Evolutionary conservation across 306 rosid species (phyloP).

Genomic region (Abrus precatorius): DNA sequence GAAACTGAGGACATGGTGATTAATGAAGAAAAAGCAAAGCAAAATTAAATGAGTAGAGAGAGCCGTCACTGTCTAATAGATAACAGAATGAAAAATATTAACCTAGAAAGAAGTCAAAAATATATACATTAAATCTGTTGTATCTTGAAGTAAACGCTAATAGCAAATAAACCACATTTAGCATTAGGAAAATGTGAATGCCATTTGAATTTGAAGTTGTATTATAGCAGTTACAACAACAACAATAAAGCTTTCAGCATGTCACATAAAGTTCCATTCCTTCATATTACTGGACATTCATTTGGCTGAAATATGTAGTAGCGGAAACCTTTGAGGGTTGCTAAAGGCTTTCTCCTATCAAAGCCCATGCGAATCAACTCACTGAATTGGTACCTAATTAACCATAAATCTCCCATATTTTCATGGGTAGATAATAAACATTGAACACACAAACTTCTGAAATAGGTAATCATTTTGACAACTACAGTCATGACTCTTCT

Average conservation of each 20-base stretch:
- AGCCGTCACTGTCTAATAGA: too few species aligned
- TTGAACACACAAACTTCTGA: not conserved
- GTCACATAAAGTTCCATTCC: not conserved
- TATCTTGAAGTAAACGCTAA: not conserved
- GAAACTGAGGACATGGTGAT: too few species aligned
- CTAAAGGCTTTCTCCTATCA: not conserved
- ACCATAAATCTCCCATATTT: not conserved
- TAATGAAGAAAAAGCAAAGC: too few species aligned
- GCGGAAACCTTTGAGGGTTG: slow-evolving; percentile 30
- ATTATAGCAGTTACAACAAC: not conserved
- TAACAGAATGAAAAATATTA: too few species aligned
- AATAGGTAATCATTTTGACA: not conserved
- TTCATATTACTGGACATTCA: not conserved
- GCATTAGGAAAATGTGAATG: too few species aligned
- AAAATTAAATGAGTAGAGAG: too few species aligned
- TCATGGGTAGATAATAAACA: not conserved
- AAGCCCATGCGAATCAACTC: not conserved
- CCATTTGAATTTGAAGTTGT: too few species aligned
- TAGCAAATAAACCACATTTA: too few species aligned
- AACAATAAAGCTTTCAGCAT: not conserved
- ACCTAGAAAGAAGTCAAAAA: too few species aligned
- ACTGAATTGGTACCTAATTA: not conserved
- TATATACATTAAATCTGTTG: not conserved
- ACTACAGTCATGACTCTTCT: too few species aligned
- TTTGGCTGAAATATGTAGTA: not conserved